Percentiles rank a stretch among this genome's conserved stretches.
These are phyloP conservation scores for Aaosphaeria pasadenensis DNA, from an alignment of 2,329 filamentous ascomycete species.

Conservation along the genomic window DNA sequence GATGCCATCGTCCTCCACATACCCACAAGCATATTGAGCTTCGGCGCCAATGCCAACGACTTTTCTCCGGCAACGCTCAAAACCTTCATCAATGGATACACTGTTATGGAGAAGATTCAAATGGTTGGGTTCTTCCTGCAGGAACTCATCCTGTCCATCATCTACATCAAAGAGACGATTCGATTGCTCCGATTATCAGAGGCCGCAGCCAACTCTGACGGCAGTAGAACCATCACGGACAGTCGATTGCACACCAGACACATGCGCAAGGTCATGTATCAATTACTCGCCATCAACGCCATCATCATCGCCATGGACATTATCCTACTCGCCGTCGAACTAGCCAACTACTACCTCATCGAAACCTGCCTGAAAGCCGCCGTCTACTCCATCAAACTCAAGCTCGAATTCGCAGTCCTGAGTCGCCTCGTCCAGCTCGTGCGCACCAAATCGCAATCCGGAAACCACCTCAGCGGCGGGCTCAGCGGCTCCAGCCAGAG, in stretches of 20 bases:
- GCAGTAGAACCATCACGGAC: conserved; percentile 26
- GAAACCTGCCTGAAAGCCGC: conserved; percentile 40
- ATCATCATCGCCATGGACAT: conserved; percentile 34
- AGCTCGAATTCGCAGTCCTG: conserved; percentile 57
- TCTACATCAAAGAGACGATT: conserved; percentile 55
- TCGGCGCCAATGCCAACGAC: conserved; percentile 46
- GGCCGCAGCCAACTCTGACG: conserved; percentile 18
- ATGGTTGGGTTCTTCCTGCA: conserved; percentile 44
- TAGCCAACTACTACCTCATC: conserved; percentile 32
- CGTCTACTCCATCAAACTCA: conserved; percentile 48
- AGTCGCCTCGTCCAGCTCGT: conserved; percentile 42
- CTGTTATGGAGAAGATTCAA: conserved; percentile 45
- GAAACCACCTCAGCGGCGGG: background rate
- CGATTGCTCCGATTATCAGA: conserved; percentile 39
- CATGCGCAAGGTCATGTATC: conserved; percentile 31
- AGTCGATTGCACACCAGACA: conserved; percentile 15
- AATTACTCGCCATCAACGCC: conserved; percentile 32
- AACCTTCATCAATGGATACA: conserved; percentile 35
- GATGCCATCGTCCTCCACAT: conserved; percentile 54
- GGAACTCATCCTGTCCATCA: conserved; percentile 36
- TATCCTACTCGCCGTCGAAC: conserved; percentile 25
- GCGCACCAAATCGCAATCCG: conserved; percentile 2
- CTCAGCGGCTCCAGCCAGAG: background rate
- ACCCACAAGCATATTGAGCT: conserved; percentile 55
- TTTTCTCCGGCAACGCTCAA: conserved; percentile 13